These are phyloP conservation scores for Millerozyma acaciae DNA, from an alignment of 805 yeast species.

Conservation along the genomic window DNA sequence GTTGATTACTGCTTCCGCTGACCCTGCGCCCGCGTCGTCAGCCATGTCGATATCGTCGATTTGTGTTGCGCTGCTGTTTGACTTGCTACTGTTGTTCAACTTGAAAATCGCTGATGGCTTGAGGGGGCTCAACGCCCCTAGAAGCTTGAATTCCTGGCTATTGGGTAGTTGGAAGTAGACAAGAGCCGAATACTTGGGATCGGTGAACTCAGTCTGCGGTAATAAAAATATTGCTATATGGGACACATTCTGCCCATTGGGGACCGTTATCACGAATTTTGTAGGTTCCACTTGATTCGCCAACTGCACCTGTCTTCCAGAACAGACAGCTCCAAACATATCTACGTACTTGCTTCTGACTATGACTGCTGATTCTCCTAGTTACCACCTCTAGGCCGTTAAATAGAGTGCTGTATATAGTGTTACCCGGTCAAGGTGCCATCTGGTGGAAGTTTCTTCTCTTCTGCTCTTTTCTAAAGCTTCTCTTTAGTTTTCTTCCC, in stretches of 20 bases:
- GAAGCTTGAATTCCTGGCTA: conserved; percentile 54
- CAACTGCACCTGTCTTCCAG: conserved; percentile 58
- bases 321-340: conserved; percentile 76
- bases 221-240: conserved; percentile 81
- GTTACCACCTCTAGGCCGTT: not conserved
- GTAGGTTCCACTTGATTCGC: conserved; percentile 66
- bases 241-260: conserved; percentile 62
- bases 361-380: not conserved
- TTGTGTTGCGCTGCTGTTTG: conserved; percentile 31
- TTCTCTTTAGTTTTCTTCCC: not conserved
- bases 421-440: conserved; percentile 6
- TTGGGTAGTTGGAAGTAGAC: conserved; percentile 83
- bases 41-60: conserved; percentile 36
- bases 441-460: not conserved
- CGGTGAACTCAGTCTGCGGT: conserved; percentile 68
- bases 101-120: conserved; percentile 94
- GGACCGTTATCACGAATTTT: conserved; percentile 62
- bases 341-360: not conserved
- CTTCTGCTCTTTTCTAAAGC: not conserved
- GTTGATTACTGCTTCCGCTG: conserved; percentile 24
- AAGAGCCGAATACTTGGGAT: conserved; percentile 71
- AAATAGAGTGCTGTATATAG: not conserved
- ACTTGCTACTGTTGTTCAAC: conserved; percentile 45
- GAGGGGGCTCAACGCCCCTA: conserved; percentile 56
- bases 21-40: conserved; percentile 28